Base-by-base conservation (phyloP, 2,329 filamentous ascomycete genomes). In the Bipolaris oryzae region DNA sequence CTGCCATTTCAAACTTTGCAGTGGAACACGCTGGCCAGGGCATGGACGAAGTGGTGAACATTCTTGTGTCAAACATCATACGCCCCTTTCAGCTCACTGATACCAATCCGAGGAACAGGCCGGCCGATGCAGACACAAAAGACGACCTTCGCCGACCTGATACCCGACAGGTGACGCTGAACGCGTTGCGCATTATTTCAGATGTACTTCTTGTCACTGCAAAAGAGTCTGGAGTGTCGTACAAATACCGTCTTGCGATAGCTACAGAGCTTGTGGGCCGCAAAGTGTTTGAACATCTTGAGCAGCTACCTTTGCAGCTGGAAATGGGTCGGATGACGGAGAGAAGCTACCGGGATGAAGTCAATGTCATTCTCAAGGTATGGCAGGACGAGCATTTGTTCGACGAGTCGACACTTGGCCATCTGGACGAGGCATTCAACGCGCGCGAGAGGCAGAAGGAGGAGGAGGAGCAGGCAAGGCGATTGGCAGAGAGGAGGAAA, bases 1-100 rank as follows among this genome's bases (percentile, higher is more conserved):
- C 92, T 1, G 85, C 92, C 5, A 83, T 97, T 2, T 94, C 93
- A 1, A 85, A 89, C 3, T 97, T 98, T 76, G 93, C 93, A 11
- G 92, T 98, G 53, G 89, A 88, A 2, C 92, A 98, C 73, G 90
- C 92, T 1, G 91, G 89, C 37, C 84, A 87, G 18, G 95, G 93
- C 15, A 90, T 91, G 11, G 90, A 96, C 62, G 95, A 98, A 78
- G 89, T 97, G 34, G 92, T 96, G n/a, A 86, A 94, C 47, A 86
- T 96, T 77, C 87, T 98, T 35, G 85, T 96, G 0, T 83, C 87
- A 1, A 98, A 99, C 68, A 82, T 98, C 33, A 82, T 89, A 57
- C 86, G 84, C 49, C 95, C 95, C 0, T 86, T 96, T 55, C 84
- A 87, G 5, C 86, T 89, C 63, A 91, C 87, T 1, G 84, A 84